A percentile compares a stretch with the other conserved stretches of the same genome.
phyloP scores from a whole-genome alignment of 345 rosid species.

The Syzygium jambos region DNA sequence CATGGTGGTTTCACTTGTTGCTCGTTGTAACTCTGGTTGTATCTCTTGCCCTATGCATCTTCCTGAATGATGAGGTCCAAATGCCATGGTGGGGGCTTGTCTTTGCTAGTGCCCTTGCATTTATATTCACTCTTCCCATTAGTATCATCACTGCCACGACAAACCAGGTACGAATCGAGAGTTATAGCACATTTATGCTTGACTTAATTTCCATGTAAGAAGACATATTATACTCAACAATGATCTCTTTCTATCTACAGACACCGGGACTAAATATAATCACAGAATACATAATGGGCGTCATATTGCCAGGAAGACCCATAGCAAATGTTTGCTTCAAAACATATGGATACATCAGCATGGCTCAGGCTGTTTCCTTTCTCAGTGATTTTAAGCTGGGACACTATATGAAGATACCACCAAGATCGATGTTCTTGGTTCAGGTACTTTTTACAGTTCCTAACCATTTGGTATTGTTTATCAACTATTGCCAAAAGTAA shows the following conservation, averaged over 20 bases:
- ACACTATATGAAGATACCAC: slow-evolving; percentile 96
- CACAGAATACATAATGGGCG: slow-evolving; percentile 83
- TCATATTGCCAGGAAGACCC: slow-evolving; percentile 80
- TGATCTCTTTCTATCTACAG: slow-evolving; percentile 18
- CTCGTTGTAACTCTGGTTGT: slow-evolving; percentile 33
- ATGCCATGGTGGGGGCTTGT: slow-evolving; percentile 99
- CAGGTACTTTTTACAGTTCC: slow-evolving; percentile 29
- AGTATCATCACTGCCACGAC: slow-evolving; percentile 89
- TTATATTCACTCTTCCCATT: slow-evolving; percentile 75
- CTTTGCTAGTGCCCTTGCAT: slow-evolving; percentile 70
- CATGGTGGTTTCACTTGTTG: slow-evolving; percentile 76
- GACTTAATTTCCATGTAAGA: not conserved
- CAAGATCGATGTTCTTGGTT: slow-evolving; percentile 95
- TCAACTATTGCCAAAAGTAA: not conserved
- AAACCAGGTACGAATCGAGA: slow-evolving; percentile 46
- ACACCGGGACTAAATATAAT: slow-evolving; percentile 90
- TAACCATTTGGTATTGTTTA: not conserved
- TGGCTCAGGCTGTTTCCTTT: slow-evolving; percentile 92
- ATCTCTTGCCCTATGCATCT: slow-evolving; percentile 54
- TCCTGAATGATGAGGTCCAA: slow-evolving; percentile 70
- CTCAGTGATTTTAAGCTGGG: slow-evolving; percentile 90
- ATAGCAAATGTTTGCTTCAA: slow-evolving; percentile 96
- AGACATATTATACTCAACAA: not conserved
- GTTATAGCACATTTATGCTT: not conserved
- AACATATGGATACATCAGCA: slow-evolving; percentile 79